phyloP scores from a whole-genome alignment of 2,329 filamentous ascomycete species.

The Ascochyta rabiei region DNA sequence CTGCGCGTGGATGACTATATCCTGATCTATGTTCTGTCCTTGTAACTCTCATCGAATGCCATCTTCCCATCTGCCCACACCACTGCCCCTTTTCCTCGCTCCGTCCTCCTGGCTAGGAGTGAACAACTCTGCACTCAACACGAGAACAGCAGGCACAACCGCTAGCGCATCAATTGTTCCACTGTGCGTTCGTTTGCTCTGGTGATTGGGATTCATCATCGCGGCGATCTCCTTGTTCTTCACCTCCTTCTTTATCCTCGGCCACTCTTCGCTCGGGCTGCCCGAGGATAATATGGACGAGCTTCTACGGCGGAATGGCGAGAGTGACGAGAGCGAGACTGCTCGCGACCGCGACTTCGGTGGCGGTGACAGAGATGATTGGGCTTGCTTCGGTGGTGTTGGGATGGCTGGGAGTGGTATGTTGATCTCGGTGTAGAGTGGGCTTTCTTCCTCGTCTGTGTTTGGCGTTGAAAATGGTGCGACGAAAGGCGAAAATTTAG shows the following conservation, averaged over 20 bases:
- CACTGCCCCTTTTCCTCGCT: constrained; percentile 22
- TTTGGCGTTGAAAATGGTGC: constrained; percentile 1
- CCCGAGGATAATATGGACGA: constrained; percentile 19
- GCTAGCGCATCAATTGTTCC: constrained; percentile 44
- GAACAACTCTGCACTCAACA: constrained; percentile 45
- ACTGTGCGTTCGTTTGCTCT: constrained; percentile 25
- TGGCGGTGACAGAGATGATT: constrained; percentile 11
- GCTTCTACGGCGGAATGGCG: constrained; percentile 29
- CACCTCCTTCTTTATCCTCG: constrained; percentile 30
- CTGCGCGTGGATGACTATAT: background rate
- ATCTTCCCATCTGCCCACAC: constrained; percentile 34
- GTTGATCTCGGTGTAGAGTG: constrained; percentile 44
- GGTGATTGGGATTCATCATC: constrained; percentile 33
- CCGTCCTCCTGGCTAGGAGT: constrained; percentile 31
- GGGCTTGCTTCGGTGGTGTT: constrained; percentile 10
- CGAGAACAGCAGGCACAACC: constrained; percentile 43
- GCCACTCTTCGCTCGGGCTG: constrained; percentile 17
- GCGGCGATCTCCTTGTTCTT: constrained; percentile 30
- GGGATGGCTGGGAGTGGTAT: constrained; percentile 38
- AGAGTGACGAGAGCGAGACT: constrained; percentile 32
- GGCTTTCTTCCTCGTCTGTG: constrained; percentile 28
- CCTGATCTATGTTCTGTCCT: background rate
- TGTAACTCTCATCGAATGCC: constrained; percentile 23
- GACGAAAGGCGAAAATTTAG: constrained; percentile 1
- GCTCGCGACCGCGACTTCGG: constrained; percentile 24